Conservation (phyloP, 305 asterid species). For the Fraxinus paxiana region DNA sequence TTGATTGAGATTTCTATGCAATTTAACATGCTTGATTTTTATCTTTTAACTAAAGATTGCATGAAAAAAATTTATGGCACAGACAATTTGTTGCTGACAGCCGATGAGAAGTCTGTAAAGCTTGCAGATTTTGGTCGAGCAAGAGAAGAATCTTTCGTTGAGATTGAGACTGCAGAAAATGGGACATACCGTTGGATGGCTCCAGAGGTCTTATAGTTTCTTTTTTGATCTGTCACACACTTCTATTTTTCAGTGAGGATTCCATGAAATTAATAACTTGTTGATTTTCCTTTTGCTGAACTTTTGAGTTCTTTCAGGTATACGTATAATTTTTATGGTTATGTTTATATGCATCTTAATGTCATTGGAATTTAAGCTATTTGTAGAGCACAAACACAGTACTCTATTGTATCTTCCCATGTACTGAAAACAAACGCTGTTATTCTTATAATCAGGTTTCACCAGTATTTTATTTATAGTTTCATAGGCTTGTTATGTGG, state of each 20-base stretch:
- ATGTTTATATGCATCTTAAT: not conserved
- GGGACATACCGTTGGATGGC: slow-evolving; percentile 99
- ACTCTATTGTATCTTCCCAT: not conserved
- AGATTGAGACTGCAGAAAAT: slow-evolving; percentile 95
- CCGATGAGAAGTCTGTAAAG: slow-evolving; percentile 77
- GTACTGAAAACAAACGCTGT: not conserved
- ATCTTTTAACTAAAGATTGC: slow-evolving; percentile 25
- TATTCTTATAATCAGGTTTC: not conserved
- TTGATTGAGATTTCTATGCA: not conserved
- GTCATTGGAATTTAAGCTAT: not conserved
- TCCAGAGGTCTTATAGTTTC: slow-evolving; percentile 70
- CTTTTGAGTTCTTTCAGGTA: not conserved
- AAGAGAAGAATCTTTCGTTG: slow-evolving; percentile 85
- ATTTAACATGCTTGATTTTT: not conserved
- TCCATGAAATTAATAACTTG: not conserved
- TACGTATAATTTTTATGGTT: not conserved
- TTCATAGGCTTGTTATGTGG: not conserved
- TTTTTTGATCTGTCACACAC: not conserved
- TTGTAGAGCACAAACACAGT: not conserved
- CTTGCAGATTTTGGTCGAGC: slow-evolving; percentile 98
- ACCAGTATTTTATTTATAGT: not conserved
- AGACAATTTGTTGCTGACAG: slow-evolving; percentile 93
- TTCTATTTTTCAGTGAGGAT: not conserved
- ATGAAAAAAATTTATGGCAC: slow-evolving; percentile 36
- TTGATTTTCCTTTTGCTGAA: not conserved